Base-by-base conservation (phyloP, 148 eudicot species). In the Rhododendron kiyosumense region DNA sequence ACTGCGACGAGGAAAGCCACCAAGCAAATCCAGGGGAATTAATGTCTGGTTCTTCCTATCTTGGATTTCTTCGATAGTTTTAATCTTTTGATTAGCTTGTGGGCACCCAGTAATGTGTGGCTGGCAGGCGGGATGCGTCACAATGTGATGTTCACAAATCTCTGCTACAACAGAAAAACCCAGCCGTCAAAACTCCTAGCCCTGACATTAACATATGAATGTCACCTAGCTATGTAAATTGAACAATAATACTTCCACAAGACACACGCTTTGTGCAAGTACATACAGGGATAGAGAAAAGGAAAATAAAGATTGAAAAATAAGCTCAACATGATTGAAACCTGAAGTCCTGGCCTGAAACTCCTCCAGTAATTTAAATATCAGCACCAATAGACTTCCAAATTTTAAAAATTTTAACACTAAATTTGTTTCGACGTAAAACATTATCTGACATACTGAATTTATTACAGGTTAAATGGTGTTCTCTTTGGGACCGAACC, bases 71-170 rank as follows among this genome's bases (percentile, higher is more conserved):
- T 48, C 13, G 57, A 49, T 49, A 46, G n/a, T 77, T 78, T 36
- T 28, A 24, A 9, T 79, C 51, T 69, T 71, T 71, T 69, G 38
- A 69, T 41, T n/a, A n/a, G 78, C 78, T 18, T 82, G 84, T 54
- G 59, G 71, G 59, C 4, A 32, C 79, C 78, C 81, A 51, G 86
- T 87, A 78, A 86, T 32, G 82, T 87, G 90, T 61, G 52, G 73
- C 88, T 88, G 84, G 74, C 89, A 87, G 15, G 86, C 45, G 4
- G 81, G 84, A 78, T 83, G 89, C 85, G 88, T 88, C 78, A 87
- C 86, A n/a, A 85, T 52, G 73, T 83, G 78, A 76, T 84, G 28
- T 13, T 32, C 54, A 69, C 32, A 54, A 77, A 84, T 36, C 41
- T 89, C 89, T 90, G 22, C 5, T 14, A 78, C 7, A 73, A 36